phyloP scores from a whole-genome alignment of 257 asterid species.

The Solanum appendiculatum region DNA sequence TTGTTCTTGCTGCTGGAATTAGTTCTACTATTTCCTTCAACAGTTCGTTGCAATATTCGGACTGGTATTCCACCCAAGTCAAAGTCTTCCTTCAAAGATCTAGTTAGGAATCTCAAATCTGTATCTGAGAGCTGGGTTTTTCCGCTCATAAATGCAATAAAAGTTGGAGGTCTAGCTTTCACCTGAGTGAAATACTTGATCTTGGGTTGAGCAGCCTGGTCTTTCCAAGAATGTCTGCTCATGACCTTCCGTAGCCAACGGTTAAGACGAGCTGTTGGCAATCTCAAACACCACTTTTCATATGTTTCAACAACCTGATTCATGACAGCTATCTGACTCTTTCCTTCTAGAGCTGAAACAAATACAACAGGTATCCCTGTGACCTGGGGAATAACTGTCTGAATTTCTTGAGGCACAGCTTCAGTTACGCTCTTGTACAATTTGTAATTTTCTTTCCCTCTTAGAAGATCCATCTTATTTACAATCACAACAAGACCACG shows the following conservation, averaged over 20 bases:
- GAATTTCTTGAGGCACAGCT: conserved; percentile 86
- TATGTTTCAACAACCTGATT: conserved; percentile 66
- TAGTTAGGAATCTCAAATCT: conserved; percentile 75
- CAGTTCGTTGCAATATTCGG: conserved; percentile 66
- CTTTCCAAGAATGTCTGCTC: conserved; percentile 99
- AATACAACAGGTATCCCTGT: conserved; percentile 86
- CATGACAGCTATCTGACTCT: conserved; percentile 65
- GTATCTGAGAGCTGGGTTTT: conserved; percentile 60
- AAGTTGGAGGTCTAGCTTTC: conserved; percentile 97
- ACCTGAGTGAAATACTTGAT: conserved; percentile 92
- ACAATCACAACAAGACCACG: conserved; percentile 82
- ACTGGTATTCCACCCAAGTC: conserved; percentile 92
- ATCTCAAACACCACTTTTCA: conserved; percentile 78
- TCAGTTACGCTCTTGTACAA: conserved; percentile 44
- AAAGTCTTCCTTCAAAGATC: conserved; percentile 81
- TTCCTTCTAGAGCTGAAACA: conserved; percentile 88
- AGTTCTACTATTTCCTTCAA: conserved; percentile 19
- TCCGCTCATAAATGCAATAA: conserved; percentile 77
- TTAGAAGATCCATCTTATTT: conserved; percentile 86
- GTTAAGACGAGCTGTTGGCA: conserved; percentile 85
- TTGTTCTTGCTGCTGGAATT: conserved; percentile 21
- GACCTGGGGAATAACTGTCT: conserved; percentile 90
- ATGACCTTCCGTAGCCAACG: conserved; percentile 92
- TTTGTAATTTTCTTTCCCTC: conserved; percentile 44
- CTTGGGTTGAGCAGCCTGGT: conserved; percentile 87